A percentile compares a stretch with the other conserved stretches of the same genome.
Conservation (phyloP, 805 yeast species). For the baker's yeast (Saccharomyces cerevisiae) region DNA sequence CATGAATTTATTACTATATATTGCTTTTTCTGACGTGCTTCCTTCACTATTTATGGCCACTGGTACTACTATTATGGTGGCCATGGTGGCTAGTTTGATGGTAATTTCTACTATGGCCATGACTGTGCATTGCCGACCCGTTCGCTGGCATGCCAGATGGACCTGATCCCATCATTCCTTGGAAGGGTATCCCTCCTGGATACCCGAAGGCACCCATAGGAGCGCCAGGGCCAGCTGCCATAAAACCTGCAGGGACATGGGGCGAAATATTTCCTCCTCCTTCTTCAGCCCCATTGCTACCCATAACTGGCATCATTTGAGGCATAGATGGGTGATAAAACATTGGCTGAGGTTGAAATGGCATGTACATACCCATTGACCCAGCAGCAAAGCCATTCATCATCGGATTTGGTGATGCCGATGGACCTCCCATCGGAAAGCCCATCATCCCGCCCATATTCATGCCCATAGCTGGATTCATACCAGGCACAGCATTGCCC, state of each 20-base stretch:
- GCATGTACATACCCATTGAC: conserved; percentile 27
- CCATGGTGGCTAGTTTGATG: conserved; percentile 7
- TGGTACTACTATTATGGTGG: conserved; percentile 1
- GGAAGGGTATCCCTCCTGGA: conserved; percentile 23
- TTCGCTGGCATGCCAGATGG: not conserved
- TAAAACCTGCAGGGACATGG: conserved; percentile 22
- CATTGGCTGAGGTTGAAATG: conserved; percentile 30
- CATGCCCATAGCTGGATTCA: conserved; percentile 20
- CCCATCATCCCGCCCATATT: conserved; percentile 27
- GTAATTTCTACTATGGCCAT: conserved; percentile 12
- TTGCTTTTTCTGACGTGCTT: not conserved
- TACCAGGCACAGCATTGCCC: conserved; percentile 14
- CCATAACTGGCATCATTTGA: conserved; percentile 27
- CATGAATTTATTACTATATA: not conserved
- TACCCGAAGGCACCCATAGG: conserved; percentile 22
- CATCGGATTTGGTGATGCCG: conserved; percentile 20
- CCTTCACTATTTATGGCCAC: conserved; percentile 1
- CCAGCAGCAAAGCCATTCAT: conserved; percentile 18
- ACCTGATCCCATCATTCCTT: conserved; percentile 16
- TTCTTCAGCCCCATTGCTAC: conserved; percentile 11
- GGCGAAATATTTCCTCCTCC: conserved; percentile 12
- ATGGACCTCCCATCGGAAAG: conserved; percentile 22
- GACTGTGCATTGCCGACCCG: conserved; percentile 7
- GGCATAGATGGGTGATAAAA: conserved; percentile 26
- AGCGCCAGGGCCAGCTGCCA: conserved; percentile 16